Evolutionary conservation across 257 asterid species (phyloP).

Genomic region (Rubia yunnanensis): DNA sequence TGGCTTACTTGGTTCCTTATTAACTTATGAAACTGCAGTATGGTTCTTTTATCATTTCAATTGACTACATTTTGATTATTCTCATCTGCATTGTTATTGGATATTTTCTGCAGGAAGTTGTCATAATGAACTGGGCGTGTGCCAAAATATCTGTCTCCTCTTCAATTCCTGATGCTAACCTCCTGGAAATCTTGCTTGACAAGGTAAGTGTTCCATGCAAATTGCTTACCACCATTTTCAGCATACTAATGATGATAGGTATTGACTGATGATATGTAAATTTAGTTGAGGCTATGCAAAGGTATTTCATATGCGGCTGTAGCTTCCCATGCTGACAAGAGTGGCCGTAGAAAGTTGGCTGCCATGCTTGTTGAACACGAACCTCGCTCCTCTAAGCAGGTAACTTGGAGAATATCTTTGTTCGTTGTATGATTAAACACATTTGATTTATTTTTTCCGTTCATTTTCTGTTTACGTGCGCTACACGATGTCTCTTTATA

Average conservation of each 20-base stretch:
- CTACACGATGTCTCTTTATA: neutral
- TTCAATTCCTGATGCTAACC: conserved; percentile 69
- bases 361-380: conserved; percentile 96
- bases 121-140: conserved; percentile 94
- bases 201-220: conserved; percentile 44
- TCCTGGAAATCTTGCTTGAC: conserved; percentile 66
- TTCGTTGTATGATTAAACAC: conserved; percentile 7
- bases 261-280: conserved; percentile 26
- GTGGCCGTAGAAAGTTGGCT: conserved; percentile 91
- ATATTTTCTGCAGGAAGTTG: conserved; percentile 58
- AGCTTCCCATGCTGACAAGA: conserved; percentile 92
- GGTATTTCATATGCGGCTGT: conserved; percentile 98
- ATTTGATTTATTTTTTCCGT: neutral
- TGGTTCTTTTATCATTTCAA: neutral
- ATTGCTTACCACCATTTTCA: neutral
- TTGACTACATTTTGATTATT: conserved; percentile 1
- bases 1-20: neutral
- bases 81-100: conserved; percentile 12
- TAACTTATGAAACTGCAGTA: neutral
- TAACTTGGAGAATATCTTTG: conserved; percentile 12
- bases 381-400: conserved; percentile 91
- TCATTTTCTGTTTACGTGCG: neutral
- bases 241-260: conserved; percentile 5
- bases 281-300: conserved; percentile 89
- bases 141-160: conserved; percentile 66